A percentile compares a stretch with the other conserved stretches of the same genome.
Evolutionary conservation across 768 basidiomycete species (phyloP).

Genomic region (Mycena maculata): DNA sequence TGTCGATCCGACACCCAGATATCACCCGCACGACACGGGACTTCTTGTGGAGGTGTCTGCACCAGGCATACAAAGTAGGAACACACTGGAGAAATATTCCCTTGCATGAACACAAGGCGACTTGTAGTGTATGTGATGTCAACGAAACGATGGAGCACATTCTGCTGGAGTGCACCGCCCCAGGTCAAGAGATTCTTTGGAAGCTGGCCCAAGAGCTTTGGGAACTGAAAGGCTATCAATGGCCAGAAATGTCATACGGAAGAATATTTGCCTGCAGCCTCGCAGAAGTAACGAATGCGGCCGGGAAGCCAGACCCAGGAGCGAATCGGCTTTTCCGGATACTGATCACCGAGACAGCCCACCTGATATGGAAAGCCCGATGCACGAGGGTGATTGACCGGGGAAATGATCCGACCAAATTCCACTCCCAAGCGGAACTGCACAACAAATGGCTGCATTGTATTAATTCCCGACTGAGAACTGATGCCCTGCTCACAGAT

Average conservation of each 20-base stretch:
- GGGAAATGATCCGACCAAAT: too few relatives aligned
- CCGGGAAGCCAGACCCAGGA: conserved; percentile 17
- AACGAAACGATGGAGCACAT: conserved; percentile 19
- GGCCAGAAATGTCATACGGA: not conserved
- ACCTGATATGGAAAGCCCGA: conserved; percentile 35
- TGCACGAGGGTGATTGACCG: conserved; percentile 29
- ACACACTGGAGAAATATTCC: conserved; percentile 19
- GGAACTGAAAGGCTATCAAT: not conserved
- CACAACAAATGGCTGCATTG: conserved; percentile 11
- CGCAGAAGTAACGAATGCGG: not conserved
- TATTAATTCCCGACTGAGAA: not conserved
- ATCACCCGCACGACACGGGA: too few relatives aligned
- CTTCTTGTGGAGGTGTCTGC: conserved; percentile 18
- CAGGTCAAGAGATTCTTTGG: conserved; percentile 21
- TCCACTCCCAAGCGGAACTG: too few relatives aligned
- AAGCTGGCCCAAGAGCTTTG: conserved; percentile 14
- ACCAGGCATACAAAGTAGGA: conserved; percentile 3
- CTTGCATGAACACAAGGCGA: not conserved
- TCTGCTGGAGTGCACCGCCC: conserved; percentile 20
- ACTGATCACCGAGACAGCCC: conserved; percentile 33
- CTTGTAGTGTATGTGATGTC: conserved; percentile 11
- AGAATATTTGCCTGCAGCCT: conserved; percentile 21
- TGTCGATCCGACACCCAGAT: too few relatives aligned
- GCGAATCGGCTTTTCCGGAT: conserved; percentile 25
- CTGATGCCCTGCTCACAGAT: not conserved